A percentile compares a stretch with the other conserved stretches of the same genome.
These are phyloP conservation scores for Chlamydomonas incerta DNA, from an alignment of 139 green algal species.

Conservation along the genomic window DNA sequence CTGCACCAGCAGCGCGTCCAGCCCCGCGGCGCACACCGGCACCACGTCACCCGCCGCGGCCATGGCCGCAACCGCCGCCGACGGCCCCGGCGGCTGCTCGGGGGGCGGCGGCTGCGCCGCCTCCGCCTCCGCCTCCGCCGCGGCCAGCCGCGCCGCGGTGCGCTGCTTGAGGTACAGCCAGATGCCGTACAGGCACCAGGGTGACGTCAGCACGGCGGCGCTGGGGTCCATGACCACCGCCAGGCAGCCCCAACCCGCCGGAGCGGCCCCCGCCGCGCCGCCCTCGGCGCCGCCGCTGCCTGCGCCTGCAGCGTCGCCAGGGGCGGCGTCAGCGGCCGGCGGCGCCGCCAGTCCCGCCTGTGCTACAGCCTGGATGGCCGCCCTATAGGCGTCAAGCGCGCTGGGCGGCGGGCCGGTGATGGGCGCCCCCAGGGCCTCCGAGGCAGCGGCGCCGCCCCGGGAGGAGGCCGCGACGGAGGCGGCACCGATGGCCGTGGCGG, in stretches of 20 bases:
- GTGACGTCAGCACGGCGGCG: neutral
- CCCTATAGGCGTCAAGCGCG: neutral
- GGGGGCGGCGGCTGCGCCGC: neutral
- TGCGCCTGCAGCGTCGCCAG: too few relatives aligned
- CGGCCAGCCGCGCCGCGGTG: neutral
- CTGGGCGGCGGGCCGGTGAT: neutral
- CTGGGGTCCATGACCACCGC: neutral
- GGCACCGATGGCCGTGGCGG: neutral
- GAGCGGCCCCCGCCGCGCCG: neutral
- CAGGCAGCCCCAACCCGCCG: neutral
- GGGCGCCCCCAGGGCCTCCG: neutral
- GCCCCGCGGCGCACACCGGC: neutral
- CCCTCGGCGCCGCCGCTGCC: neutral
- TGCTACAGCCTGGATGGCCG: neutral
- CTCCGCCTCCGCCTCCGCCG: neutral
- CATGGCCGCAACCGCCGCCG: neutral
- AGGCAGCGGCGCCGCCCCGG: neutral
- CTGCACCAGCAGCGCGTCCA: conserved; percentile 21
- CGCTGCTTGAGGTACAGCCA: conserved; percentile 13
- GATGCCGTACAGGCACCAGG: conserved; percentile 34
- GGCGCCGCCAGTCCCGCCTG: too few relatives aligned
- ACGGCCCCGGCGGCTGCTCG: too few relatives aligned
- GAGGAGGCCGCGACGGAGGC: neutral
- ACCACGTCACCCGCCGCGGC: neutral
- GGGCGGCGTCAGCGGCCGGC: too few relatives aligned